phyloP scores from a whole-genome alignment of 2,329 filamentous ascomycete genomes.

The Claviceps monticola region DNA sequence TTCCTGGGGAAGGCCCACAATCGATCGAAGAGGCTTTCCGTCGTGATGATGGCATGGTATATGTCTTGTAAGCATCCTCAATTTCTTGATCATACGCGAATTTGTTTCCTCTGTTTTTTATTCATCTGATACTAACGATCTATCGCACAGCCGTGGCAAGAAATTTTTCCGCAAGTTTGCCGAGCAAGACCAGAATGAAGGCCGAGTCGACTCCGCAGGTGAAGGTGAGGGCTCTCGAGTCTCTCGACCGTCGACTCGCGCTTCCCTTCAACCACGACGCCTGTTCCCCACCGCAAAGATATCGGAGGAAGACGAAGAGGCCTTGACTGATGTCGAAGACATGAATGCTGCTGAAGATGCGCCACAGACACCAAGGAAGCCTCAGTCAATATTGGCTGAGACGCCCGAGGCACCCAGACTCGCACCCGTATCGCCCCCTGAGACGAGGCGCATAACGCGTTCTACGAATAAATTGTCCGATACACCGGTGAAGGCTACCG shows the following conservation, averaged over 20 bases:
- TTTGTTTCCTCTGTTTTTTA: background rate
- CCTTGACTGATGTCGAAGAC: conserved; percentile 43
- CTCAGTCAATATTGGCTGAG: conserved; percentile 13
- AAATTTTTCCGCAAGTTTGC: conserved; percentile 60
- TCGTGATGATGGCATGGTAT: conserved; percentile 60
- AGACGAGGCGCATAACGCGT: conserved; percentile 46
- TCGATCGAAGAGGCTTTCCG: conserved; percentile 48
- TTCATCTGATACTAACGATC: background rate
- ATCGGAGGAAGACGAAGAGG: conserved; percentile 41
- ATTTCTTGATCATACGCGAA: background rate
- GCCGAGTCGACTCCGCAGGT: conserved; percentile 19
- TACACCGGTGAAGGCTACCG: conserved; percentile 27
- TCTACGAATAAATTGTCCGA: conserved; percentile 35
- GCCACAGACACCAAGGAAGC: conserved; percentile 25
- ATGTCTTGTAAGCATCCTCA: conserved; percentile 55
- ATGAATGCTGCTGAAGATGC: conserved; percentile 18
- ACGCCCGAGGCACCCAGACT: conserved; percentile 44
- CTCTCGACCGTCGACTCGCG: conserved; percentile 43
- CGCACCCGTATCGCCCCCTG: conserved; percentile 47
- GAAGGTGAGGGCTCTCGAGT: conserved; percentile 22
- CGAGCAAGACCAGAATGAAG: conserved; percentile 21
- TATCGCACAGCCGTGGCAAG: conserved; percentile 53
- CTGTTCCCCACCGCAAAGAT: conserved; percentile 47
- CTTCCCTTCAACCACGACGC: conserved; percentile 57
- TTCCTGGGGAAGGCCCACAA: conserved; percentile 43